Evolutionary conservation across 495 filamentous ascomycete genomes (phyloP).

Genomic region (Lepidopterella palustris): DNA sequence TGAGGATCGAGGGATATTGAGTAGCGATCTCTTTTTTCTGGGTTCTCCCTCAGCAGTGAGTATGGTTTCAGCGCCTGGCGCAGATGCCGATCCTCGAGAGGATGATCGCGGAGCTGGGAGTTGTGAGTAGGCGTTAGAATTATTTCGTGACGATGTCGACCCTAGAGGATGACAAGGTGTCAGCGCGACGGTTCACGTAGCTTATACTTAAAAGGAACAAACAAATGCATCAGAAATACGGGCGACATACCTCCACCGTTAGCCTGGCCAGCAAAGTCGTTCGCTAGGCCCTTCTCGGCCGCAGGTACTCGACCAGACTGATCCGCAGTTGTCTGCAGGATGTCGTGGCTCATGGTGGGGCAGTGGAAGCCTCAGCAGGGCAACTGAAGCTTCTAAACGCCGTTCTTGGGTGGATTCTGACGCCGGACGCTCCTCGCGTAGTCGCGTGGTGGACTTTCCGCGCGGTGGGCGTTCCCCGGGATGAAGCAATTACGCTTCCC

Average conservation of each 20-base stretch:
- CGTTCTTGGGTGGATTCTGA: slow-evolving; percentile 1
- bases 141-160: background rate
- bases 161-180: background rate
- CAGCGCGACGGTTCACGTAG: background rate
- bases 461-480: slow-evolving; percentile 9
- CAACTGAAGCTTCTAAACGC: background rate
- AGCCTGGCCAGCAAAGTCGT: slow-evolving; percentile 12
- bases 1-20: slow-evolving; percentile 28
- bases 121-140: slow-evolving; percentile 5
- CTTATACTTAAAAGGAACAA: background rate
- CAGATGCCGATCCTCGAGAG: slow-evolving; percentile 20
- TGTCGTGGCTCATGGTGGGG: slow-evolving; percentile 48
- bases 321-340: slow-evolving; percentile 36
- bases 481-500: slow-evolving; percentile 4
- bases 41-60: slow-evolving; percentile 15
- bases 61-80: slow-evolving; percentile 7
- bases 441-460: slow-evolving; percentile 24
- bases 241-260: slow-evolving; percentile 24
- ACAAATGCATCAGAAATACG: background rate
- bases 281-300: slow-evolving; percentile 25
- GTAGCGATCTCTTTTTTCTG: slow-evolving; percentile 27
- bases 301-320: slow-evolving; percentile 13
- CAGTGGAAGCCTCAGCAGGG: slow-evolving; percentile 12
- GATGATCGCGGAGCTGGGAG: slow-evolving; percentile 22
- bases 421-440: slow-evolving; percentile 20